Conservation (phyloP, 148 eudicot genomes). For the Beta vulgaris region DNA sequence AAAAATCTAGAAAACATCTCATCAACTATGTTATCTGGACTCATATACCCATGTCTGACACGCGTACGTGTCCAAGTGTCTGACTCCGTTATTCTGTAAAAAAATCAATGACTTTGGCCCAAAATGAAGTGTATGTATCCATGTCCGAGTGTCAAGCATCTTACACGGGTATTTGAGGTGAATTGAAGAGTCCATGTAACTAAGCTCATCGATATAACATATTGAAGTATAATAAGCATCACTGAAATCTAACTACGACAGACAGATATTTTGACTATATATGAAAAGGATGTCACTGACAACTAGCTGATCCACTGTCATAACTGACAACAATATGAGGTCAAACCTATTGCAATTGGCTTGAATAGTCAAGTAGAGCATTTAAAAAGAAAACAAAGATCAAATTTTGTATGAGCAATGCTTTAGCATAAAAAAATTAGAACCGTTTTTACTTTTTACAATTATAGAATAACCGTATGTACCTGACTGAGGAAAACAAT, state of each 20-base stretch:
- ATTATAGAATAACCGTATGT: background rate
- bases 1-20: background rate
- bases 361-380: background rate
- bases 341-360: background rate
- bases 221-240: background rate
- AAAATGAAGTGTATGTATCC: too few species aligned
- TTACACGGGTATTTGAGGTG: too few species aligned
- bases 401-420: background rate
- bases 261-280: background rate
- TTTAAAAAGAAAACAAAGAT: background rate
- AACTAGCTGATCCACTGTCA: background rate
- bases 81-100: too few species aligned
- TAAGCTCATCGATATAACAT: background rate
- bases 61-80: too few species aligned
- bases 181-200: too few species aligned
- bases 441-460: background rate
- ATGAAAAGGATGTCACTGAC: background rate
- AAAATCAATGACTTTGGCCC: too few species aligned
- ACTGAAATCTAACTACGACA: background rate
- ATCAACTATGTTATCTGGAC: too few species aligned
- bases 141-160: too few species aligned
- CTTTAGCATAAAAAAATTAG: background rate
- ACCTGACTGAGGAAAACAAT: slow-evolving; percentile 85
- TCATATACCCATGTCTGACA: too few species aligned
- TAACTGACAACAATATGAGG: background rate